These are phyloP conservation scores for Durotheca rogersii DNA, from an alignment of 495 filamentous ascomycete genomes.

Conservation along the genomic window DNA sequence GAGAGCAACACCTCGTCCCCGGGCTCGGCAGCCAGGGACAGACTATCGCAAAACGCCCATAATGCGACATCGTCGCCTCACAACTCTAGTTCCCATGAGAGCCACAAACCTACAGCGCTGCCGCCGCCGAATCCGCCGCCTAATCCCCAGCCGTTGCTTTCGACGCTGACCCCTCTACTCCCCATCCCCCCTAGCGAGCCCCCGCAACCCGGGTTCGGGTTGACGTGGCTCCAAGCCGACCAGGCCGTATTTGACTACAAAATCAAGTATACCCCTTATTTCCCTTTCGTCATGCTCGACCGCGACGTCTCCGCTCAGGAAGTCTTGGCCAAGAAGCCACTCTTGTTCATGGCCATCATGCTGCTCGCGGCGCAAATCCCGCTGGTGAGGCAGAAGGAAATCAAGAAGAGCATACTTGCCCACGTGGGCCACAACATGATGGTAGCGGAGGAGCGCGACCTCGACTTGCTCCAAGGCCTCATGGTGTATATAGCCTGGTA, in stretches of 20 bases:
- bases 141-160: constrained; percentile 1
- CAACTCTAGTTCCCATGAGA: background rate
- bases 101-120: background rate
- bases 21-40: background rate
- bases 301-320: constrained; percentile 27
- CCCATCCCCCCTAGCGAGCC: constrained; percentile 1
- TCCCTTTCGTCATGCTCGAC: constrained; percentile 37
- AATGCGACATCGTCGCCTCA: too few species aligned
- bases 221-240: constrained; percentile 38
- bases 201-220: constrained; percentile 28
- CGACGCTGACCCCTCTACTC: too few species aligned
- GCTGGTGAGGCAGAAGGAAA: constrained; percentile 29
- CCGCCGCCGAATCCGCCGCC: background rate
- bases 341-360: constrained; percentile 35
- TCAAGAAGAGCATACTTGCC: constrained; percentile 33
- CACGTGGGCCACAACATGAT: constrained; percentile 37
- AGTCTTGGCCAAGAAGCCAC: constrained; percentile 30
- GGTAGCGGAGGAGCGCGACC: constrained; percentile 33
- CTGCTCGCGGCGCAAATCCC: constrained; percentile 30
- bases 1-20: constrained; percentile 14
- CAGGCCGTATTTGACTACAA: constrained; percentile 32
- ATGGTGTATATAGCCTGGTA: constrained; percentile 38
- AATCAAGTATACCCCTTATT: constrained; percentile 31
- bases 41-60: constrained; percentile 1
- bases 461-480: constrained; percentile 37